Evolutionary conservation across 2,329 filamentous ascomycete genomes (phyloP), one percentile per base, ranked within the genome.

Genomic region (Exophiala mesophila): DNA sequence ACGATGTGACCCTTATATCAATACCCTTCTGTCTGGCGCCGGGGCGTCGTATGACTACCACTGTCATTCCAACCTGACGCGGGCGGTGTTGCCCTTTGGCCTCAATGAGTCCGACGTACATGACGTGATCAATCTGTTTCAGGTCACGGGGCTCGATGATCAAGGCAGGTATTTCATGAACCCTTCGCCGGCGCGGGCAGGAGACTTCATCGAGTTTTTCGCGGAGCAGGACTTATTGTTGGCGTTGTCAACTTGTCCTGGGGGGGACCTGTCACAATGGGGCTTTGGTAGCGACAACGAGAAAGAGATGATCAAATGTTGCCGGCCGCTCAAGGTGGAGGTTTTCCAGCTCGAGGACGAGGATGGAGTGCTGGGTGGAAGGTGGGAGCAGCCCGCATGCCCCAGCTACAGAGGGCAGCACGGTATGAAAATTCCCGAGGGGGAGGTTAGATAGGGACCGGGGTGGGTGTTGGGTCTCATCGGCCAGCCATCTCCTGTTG

Each of bases 121-220:
- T 57, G 86, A 94, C 60, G 86, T 94, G 0, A 72, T 94, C 40
- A 94, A 94, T 57, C 71, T 94, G 3, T 92, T 94, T 59, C 87
- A 94, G 61, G 85, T 89, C 5, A 92, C 87, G 0, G 85, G 86
- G 0, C 60, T 92, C 34, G 82, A 92, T 55, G 70, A 76, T 39
- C 57, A 82, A 46, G 85, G 84, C 0, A 74, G 79, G 39, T 90
- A 89, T 53, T 89, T 86, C 47, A 94, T 94, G 70, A 66, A 69
- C 37, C 62, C 70, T 6, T 71, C 62, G 19, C 71, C 71, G 4
- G 69, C 70, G 3, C 67, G 65, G 45, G 45, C 59, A 17, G 66
- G 65, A 17, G 69, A 72, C 44, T 79, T 73, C 42, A 77, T 90
- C 43, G 83, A 88, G 62, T 88, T 92, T 58, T 78, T 92, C 47